These are phyloP conservation scores for Arachnomyces sp. DNA, from an alignment of 2,329 filamentous ascomycete species.

Conservation along the genomic window DNA sequence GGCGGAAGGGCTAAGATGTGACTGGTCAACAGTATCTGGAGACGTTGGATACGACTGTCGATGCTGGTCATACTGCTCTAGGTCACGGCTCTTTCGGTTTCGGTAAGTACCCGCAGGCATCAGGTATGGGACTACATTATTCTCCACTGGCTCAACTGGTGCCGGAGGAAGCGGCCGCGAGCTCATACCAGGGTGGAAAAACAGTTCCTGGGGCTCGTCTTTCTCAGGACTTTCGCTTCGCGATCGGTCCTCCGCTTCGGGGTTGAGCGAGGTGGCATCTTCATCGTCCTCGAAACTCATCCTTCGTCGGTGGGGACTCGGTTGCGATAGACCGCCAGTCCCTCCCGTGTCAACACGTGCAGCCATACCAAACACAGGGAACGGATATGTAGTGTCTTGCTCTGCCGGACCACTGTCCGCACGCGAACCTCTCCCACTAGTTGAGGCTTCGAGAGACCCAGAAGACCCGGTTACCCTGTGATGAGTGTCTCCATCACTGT, in stretches of 20 bases:
- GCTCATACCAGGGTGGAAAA: constrained; percentile 78
- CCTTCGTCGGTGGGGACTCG: constrained; percentile 55
- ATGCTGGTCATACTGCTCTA: constrained; percentile 29
- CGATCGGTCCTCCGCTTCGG: constrained; percentile 39
- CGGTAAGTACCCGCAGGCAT: constrained; percentile 54
- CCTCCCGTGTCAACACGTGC: constrained; percentile 79
- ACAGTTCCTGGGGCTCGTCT: constrained; percentile 79
- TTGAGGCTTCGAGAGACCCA: constrained; percentile 22
- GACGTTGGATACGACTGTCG: constrained; percentile 29
- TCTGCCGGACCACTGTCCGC: constrained; percentile 30
- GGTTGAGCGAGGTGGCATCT: constrained; percentile 56
- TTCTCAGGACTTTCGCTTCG: constrained; percentile 58
- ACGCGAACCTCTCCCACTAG: constrained; percentile 15
- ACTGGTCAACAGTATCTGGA: constrained; percentile 47
- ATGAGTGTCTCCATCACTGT: constrained; percentile 11
- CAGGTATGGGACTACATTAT: constrained; percentile 39
- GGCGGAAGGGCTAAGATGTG: constrained; percentile 37
- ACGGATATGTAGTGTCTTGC: constrained; percentile 51
- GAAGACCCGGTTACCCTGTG: constrained; percentile 16
- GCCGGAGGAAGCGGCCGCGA: constrained; percentile 56
- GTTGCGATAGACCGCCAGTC: constrained; percentile 80
- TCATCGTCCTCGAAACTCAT: constrained; percentile 92
- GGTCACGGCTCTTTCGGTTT: constrained; percentile 39
- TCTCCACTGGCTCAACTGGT: constrained; percentile 49
- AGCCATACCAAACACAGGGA: constrained; percentile 47